A percentile compares a stretch with the other conserved stretches of the same genome.
Evolutionary conservation across 169 alveolate genomes (phyloP).

Genomic region (Blepharisma undulans): DNA sequence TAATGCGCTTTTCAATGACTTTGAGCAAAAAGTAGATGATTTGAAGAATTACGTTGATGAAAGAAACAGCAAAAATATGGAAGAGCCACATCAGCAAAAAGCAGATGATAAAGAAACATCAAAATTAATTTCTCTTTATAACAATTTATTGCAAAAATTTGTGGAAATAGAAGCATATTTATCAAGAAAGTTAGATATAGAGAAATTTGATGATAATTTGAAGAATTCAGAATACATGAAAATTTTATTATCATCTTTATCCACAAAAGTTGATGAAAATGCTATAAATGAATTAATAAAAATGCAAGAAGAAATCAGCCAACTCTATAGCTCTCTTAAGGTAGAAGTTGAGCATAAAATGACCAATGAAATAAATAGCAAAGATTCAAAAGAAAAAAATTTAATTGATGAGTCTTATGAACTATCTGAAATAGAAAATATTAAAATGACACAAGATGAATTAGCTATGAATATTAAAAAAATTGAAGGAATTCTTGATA

Average conservation of each 20-base stretch:
- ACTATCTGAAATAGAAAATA: not conserved
- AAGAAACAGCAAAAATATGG: not conserved
- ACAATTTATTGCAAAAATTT: not conserved
- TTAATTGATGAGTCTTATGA: not conserved
- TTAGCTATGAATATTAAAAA: constrained; percentile 58
- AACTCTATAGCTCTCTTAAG: not conserved
- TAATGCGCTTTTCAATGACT: not conserved
- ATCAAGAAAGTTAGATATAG: not conserved
- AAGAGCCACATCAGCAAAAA: not conserved
- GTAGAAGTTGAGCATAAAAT: not conserved
- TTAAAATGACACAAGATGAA: not conserved
- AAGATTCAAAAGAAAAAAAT: not conserved
- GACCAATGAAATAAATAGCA: not conserved
- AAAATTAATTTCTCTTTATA: not conserved
- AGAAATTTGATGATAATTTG: not conserved
- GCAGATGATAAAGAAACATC: not conserved
- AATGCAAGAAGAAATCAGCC: not conserved
- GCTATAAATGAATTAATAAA: not conserved
- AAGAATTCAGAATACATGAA: not conserved
- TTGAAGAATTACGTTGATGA: not conserved
- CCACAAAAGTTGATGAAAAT: not conserved
- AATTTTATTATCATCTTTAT: not conserved
- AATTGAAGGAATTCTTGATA: constrained; percentile 55
- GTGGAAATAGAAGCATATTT: not conserved
- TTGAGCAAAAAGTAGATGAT: not conserved